Percentiles rank a stretch among this genome's conserved stretches.
phyloP scores from a whole-genome alignment of 257 asterid species.

The Solanum clarkiae region DNA sequence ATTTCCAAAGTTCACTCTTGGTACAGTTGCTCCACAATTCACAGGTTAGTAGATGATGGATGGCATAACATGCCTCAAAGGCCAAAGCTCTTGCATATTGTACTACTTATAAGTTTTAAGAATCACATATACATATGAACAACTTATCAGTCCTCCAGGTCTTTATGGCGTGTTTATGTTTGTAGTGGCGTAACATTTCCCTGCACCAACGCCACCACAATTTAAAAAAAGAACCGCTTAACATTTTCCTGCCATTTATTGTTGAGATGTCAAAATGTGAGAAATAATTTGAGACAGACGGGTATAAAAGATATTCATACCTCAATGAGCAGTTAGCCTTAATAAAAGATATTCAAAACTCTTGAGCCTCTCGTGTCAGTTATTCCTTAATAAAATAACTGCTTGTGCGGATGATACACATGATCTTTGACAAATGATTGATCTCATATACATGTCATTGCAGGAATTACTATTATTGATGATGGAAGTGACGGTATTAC shows the following conservation, averaged over 20 bases:
- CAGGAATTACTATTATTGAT: slow-evolving; percentile 65
- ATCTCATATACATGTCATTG: not conserved
- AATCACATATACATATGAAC: not conserved
- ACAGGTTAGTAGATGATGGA: slow-evolving; percentile 32
- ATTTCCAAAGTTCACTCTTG: slow-evolving; percentile 85
- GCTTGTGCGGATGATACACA: not conserved
- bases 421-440: not conserved
- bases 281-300: not conserved
- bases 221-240: not conserved
- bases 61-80: not conserved
- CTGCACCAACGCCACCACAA: not conserved
- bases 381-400: not conserved
- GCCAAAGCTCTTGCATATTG: not conserved
- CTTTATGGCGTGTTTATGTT: not conserved
- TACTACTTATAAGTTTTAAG: not conserved
- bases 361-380: not conserved
- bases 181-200: not conserved
- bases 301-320: not conserved
- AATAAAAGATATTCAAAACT: not conserved
- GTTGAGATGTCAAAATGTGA: not conserved
- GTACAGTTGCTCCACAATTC: slow-evolving; percentile 90
- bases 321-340: not conserved
- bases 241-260: not conserved
- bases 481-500: slow-evolving; percentile 46
- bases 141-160: not conserved